phyloP scores from a whole-genome alignment of 805 yeast genomes.

The Diddensiella caesifluorescens region DNA sequence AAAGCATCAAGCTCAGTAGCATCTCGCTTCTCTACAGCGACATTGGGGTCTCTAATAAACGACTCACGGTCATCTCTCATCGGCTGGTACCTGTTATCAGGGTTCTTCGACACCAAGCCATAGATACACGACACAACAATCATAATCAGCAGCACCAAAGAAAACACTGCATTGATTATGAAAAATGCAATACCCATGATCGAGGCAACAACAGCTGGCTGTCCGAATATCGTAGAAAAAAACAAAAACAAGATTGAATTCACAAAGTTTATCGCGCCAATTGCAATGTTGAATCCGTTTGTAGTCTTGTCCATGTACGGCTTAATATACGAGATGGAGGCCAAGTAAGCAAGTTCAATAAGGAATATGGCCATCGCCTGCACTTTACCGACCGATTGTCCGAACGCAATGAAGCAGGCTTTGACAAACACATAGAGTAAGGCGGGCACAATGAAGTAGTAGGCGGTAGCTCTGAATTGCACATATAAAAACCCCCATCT shows the following conservation, averaged over 20 bases:
- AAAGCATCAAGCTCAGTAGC: conserved; percentile 62
- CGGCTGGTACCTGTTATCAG: conserved; percentile 93
- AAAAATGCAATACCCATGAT: conserved; percentile 89
- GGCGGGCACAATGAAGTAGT: conserved; percentile 70
- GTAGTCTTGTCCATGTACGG: conserved; percentile 96
- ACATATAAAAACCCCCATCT: conserved; percentile 89
- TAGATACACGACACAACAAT: conserved; percentile 82
- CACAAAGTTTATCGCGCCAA: conserved; percentile 70
- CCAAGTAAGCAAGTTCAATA: conserved; percentile 67
- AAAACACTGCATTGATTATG: conserved; percentile 82
- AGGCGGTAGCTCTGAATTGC: conserved; percentile 81
- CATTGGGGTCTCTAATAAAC: conserved; percentile 48
- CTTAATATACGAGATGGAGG: conserved; percentile 59
- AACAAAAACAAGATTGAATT: conserved; percentile 85
- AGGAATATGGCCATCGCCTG: conserved; percentile 75
- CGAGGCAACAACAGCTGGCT: conserved; percentile 84
- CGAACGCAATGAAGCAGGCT: conserved; percentile 78
- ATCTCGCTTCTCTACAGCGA: conserved; percentile 20
- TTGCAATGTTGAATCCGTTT: conserved; percentile 84
- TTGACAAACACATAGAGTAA: conserved; percentile 64
- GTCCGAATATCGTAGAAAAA: conserved; percentile 77
- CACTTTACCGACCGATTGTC: conserved; percentile 73
- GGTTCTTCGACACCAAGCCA: conserved; percentile 82
- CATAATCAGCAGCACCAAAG: conserved; percentile 73
- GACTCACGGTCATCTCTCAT: conserved; percentile 95